A percentile compares a stretch with the other conserved stretches of the same genome.
These are phyloP conservation scores for Avena insularis DNA, from an alignment of 176 grass and related monocot genomes.

Conservation along the genomic window DNA sequence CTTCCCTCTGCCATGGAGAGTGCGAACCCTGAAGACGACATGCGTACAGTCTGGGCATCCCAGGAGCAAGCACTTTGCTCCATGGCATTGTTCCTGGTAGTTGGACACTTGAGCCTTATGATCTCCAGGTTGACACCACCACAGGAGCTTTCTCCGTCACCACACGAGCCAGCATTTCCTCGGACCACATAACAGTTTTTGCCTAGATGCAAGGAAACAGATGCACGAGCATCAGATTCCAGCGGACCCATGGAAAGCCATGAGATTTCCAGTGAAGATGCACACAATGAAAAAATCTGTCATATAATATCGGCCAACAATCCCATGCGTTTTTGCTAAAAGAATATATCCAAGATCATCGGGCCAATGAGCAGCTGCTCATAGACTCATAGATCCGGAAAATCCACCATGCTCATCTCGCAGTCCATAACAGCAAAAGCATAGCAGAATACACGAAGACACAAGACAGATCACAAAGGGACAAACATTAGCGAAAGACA, in stretches of 20 bases:
- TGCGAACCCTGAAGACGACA: too few species aligned
- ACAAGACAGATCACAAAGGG: not conserved
- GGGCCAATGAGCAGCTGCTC: not conserved
- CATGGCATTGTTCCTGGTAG: not conserved
- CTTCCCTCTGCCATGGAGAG: too few species aligned
- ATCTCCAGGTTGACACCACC: not conserved
- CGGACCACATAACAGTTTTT: not conserved
- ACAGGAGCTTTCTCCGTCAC: not conserved
- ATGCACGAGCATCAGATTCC: conserved; percentile 22
- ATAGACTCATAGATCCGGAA: not conserved
- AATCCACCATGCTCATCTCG: not conserved
- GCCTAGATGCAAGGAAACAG: not conserved
- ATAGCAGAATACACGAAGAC: not conserved
- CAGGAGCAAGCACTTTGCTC: not conserved
- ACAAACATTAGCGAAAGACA: not conserved
- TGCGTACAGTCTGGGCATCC: too few species aligned
- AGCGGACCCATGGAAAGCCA: not conserved
- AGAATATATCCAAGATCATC: not conserved
- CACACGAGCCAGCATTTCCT: not conserved
- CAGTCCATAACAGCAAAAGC: not conserved
- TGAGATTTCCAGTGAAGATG: not conserved
- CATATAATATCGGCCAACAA: not conserved
- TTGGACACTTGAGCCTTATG: not conserved
- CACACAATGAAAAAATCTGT: not conserved
- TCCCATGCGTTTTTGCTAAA: not conserved